A percentile compares a stretch with the other conserved stretches of the same genome.
Conservation (phyloP, 1,139 yeast genomes). For the Hemisphaericaspora xylofermentans region DNA sequence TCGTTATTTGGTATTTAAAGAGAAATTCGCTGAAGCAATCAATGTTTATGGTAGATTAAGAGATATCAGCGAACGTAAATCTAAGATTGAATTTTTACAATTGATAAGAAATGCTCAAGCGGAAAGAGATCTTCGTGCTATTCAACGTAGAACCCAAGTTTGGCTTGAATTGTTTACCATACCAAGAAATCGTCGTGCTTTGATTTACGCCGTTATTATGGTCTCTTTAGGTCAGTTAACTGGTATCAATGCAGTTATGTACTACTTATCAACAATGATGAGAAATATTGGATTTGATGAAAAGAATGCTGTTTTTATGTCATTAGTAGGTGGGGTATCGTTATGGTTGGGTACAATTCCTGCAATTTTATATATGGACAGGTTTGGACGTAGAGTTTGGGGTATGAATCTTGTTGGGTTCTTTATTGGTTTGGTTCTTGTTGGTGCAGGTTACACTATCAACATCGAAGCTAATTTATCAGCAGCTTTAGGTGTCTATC, state of each 20-base stretch:
- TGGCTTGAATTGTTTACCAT: constrained; percentile 51
- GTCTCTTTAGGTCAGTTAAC: constrained; percentile 56
- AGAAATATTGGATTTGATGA: constrained; percentile 41
- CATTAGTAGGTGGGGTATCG: constrained; percentile 63
- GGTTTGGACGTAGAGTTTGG: constrained; percentile 53
- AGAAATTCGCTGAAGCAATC: constrained; percentile 49
- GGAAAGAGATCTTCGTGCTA: constrained; percentile 25
- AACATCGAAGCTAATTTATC: constrained; percentile 33
- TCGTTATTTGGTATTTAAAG: constrained; percentile 51
- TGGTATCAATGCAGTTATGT: constrained; percentile 57
- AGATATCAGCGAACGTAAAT: constrained; percentile 36
- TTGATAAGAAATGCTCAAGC: constrained; percentile 33
- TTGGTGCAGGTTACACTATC: constrained; percentile 53
- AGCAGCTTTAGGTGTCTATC: constrained; percentile 55
- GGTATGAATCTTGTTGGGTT: constrained; percentile 47
- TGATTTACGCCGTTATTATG: constrained; percentile 56
- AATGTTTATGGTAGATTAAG: constrained; percentile 56
- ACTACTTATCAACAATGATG: constrained; percentile 56
- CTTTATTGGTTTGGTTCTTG: constrained; percentile 54
- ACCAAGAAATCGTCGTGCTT: constrained; percentile 59
- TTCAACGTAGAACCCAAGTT: constrained; percentile 27
- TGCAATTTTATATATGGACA: constrained; percentile 59
- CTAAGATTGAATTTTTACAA: constrained; percentile 53
- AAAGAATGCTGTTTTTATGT: constrained; percentile 51
- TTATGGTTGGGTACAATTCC: constrained; percentile 60